These are phyloP conservation scores for Pythium insidiosum DNA, from an alignment of 352 stramenopile genomes.

Conservation along the genomic window DNA sequence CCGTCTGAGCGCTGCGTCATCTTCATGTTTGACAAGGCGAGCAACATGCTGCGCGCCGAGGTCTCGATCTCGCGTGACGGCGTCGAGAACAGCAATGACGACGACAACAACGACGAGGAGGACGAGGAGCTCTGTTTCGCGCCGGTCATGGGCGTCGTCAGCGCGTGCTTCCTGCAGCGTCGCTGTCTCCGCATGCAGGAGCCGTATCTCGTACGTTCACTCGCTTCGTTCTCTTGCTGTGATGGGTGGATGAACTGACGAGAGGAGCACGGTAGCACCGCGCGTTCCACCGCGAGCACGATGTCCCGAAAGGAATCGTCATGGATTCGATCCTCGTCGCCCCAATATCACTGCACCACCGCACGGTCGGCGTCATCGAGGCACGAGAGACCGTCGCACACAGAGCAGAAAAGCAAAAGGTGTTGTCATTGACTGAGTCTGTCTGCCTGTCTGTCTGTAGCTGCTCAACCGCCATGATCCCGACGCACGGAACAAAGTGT, in stretches of 20 bases:
- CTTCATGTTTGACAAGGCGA: conserved; percentile 44
- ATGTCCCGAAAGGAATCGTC: conserved; percentile 34
- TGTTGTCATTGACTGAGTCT: background rate
- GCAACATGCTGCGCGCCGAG: conserved; percentile 33
- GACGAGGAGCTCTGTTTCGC: conserved; percentile 23
- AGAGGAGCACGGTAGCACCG: too few relatives aligned
- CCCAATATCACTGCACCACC: conserved; percentile 41
- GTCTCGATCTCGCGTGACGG: conserved; percentile 5
- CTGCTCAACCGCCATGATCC: conserved; percentile 45
- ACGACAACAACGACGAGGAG: background rate
- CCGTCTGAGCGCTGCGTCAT: conserved; percentile 38
- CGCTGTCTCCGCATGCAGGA: conserved; percentile 56
- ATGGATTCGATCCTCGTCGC: conserved; percentile 53
- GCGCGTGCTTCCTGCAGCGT: conserved; percentile 43
- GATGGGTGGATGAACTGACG: too few relatives aligned
- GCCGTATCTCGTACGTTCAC: conserved; percentile 22
- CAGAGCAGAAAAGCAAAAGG: too few relatives aligned
- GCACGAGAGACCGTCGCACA: too few relatives aligned
- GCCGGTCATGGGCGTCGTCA: conserved; percentile 48
- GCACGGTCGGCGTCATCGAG: conserved; percentile 49
- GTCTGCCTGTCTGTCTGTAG: conserved; percentile 6
- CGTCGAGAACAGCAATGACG: conserved; percentile 8
- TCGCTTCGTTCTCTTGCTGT: too few relatives aligned
- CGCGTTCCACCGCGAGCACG: conserved; percentile 49
- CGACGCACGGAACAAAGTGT: conserved; percentile 3